Evolutionary conservation across 352 stramenopile species (phyloP).

Genomic region (Blastocystis sp.): DNA sequence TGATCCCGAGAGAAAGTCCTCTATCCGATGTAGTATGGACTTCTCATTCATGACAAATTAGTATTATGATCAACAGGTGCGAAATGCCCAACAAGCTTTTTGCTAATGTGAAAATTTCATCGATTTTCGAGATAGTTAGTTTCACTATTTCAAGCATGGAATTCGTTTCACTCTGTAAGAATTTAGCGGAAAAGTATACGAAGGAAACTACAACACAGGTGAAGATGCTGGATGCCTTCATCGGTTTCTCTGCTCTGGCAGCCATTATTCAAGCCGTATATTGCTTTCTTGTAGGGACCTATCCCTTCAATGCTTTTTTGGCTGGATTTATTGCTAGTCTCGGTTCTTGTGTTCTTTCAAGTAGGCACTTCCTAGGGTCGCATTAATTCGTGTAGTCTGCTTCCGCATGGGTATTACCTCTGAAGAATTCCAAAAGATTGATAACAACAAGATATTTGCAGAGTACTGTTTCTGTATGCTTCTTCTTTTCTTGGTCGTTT

Average conservation of each 20-base stretch:
- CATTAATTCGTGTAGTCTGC: constrained; percentile 24
- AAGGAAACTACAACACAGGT: constrained; percentile 47
- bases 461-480: constrained; percentile 63
- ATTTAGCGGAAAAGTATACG: constrained; percentile 22
- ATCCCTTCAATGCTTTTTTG: constrained; percentile 58
- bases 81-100: neutral
- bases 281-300: constrained; percentile 60
- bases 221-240: constrained; percentile 51
- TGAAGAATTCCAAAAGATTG: constrained; percentile 40
- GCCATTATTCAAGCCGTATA: constrained; percentile 42
- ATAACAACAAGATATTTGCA: constrained; percentile 49
- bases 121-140: neutral
- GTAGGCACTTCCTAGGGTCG: neutral
- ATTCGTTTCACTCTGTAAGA: constrained; percentile 11
- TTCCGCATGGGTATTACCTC: constrained; percentile 61
- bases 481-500: constrained; percentile 60
- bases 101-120: constrained; percentile 14
- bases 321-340: constrained; percentile 58
- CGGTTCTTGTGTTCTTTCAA: constrained; percentile 39
- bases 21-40: neutral
- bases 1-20: constrained; percentile 54
- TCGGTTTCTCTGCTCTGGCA: constrained; percentile 1
- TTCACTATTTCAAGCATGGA: constrained; percentile 10
- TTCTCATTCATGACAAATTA: neutral
- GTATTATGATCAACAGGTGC: neutral